Evolutionary conservation across 129 eudicot genomes (phyloP), one percentile per base, ranked within the genome.

Genomic region (Artemisia annua): DNA sequence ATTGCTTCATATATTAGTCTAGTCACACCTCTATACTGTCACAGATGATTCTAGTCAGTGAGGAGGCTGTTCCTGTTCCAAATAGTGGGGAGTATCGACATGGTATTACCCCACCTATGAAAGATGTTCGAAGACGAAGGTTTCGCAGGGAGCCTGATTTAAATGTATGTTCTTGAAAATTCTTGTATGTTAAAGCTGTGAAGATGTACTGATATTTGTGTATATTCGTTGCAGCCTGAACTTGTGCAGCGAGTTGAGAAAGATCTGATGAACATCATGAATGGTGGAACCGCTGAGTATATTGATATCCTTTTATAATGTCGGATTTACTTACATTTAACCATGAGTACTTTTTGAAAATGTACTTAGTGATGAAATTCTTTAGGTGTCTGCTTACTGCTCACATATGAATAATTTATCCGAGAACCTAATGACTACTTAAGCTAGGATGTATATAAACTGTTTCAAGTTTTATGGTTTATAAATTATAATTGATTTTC

Each of bases 91-190:
- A 91, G 82, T 85, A 85, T 55, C 87, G 93, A 28, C 97, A 91
- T 70, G 96, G 97, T 30, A 89, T 88, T 56, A 89, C 97, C 61
- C 96, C 96, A 44, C 93, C 97, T 9, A 88, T 87, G 96, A 82
- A 90, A 73, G 97, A 92, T 87, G 96, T 94, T 75, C 87, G 91
- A 80, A 87, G 89, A 67, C 87, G 91, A 51, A 83, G 97, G 73
- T 92, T 92, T 78, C 93, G 94, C n/a, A 88, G 97, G 69, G 97
- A 92, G 80, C 91, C 96, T 15, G 96, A 87, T 85, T 61, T 92
- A 67, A 91, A 91, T 77, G 97, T 91, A 88, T n/a, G 65, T 39
- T 22, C 19, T 18, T 1, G 4, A 26, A 39, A 39, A 60, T 12
- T 51, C 68, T 49, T 18, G 16, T 12, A 7, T 4, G 7, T 7